Evolutionary conservation across 1,139 yeast genomes (phyloP).

Genomic region (Scheffersomyces illinoinensis): DNA sequence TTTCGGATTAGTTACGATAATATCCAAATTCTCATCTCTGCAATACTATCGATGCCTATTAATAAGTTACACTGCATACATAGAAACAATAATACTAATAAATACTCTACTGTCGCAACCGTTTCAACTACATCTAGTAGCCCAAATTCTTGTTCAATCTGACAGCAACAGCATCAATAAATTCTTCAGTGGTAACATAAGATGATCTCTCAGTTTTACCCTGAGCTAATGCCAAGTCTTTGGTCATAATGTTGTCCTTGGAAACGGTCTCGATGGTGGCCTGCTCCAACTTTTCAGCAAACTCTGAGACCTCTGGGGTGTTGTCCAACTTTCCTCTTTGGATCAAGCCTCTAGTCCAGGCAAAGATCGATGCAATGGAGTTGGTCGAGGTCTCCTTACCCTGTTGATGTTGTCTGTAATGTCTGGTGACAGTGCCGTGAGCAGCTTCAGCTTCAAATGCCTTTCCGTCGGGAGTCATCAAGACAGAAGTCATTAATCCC

Average conservation of each 20-base stretch:
- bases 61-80: neutral
- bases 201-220: conserved; percentile 65
- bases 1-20: neutral
- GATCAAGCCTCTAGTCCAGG: conserved; percentile 83
- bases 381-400: conserved; percentile 85
- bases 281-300: conserved; percentile 65
- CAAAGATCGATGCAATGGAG: conserved; percentile 82
- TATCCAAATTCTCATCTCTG: neutral
- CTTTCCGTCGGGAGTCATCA: conserved; percentile 85
- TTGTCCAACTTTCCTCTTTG: conserved; percentile 78
- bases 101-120: conserved; percentile 2
- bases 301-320: conserved; percentile 69
- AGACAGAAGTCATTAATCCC: conserved; percentile 81
- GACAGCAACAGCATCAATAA: conserved; percentile 68
- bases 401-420: conserved; percentile 79
- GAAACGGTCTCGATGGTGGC: conserved; percentile 74
- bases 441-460: conserved; percentile 85
- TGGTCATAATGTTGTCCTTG: conserved; percentile 76
- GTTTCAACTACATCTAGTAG: neutral
- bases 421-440: conserved; percentile 87
- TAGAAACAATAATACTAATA: conserved; percentile 1
- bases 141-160: conserved; percentile 40
- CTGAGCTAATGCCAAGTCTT: conserved; percentile 75
- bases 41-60: neutral
- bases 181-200: conserved; percentile 76